A percentile compares a stretch with the other conserved stretches of the same genome.
Conservation (phyloP, 768 basidiomycete species). For the Kwoniella mangroviensis region DNA sequence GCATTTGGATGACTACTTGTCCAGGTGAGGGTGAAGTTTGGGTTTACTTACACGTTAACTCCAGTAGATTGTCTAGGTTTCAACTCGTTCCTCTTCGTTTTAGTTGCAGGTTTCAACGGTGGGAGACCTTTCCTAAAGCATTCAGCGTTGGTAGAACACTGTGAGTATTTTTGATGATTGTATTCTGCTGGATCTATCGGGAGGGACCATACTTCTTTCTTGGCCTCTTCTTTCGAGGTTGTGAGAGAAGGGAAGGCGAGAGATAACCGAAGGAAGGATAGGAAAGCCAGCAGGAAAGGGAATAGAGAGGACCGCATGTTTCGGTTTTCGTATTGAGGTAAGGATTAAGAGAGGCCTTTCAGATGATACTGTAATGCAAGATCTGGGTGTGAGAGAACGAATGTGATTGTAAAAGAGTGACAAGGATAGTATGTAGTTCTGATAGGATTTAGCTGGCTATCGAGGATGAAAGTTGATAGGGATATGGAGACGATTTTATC, state of each 20-base stretch:
- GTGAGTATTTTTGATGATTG: neutral
- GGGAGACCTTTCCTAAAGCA: conserved; percentile 5
- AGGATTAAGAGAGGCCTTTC: no score
- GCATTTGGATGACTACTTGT: neutral
- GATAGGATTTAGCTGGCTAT: no score
- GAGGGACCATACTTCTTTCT: neutral
- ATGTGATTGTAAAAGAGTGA: no score
- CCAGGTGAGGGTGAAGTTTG: neutral
- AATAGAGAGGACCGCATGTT: neutral
- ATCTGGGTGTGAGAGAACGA: no score
- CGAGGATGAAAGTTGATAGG: no score
- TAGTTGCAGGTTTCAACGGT: neutral
- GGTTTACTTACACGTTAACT: neutral
- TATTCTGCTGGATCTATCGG: neutral
- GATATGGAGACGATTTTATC: no score
- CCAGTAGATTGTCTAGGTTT: conserved; percentile 5
- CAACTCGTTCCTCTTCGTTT: neutral
- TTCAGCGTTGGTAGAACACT: conserved; percentile 3
- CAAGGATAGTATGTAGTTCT: no score
- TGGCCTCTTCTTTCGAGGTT: neutral
- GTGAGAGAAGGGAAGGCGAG: neutral
- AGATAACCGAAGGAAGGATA: neutral
- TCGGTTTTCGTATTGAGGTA: neutral
- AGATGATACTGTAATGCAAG: no score
- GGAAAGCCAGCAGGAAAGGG: neutral